Base-by-base conservation (phyloP, 225 moss, liverwort and hornwort genomes). In the Marchantia paleacea region DNA sequence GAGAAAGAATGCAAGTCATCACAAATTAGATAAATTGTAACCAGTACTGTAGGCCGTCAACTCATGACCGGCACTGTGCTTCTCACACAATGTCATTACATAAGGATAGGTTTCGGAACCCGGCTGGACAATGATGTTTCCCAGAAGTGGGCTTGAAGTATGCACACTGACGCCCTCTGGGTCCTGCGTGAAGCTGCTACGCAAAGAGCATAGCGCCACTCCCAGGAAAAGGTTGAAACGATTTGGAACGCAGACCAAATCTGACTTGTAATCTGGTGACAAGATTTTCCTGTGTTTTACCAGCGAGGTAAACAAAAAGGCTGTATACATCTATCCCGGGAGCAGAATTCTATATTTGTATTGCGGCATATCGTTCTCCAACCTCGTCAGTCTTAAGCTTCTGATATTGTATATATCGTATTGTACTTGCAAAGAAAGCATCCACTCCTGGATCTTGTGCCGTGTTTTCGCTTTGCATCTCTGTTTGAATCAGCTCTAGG, bases 341-440 rank as follows among this genome's bases (percentile, higher is more conserved):
- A 55, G 19, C 30, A 3, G 26, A 47, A 18, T 54, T 28, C 62
- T 75, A 84, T 57, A 73, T 77, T 78, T 90, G 88, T 84, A 99
- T 95, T 52, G 87, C 83, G 54, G 92, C 84, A 69, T 93, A 95
- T 71, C 92, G 84, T 55, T 89, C 93, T 57, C 93, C 86, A 26
- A 92, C 86, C 24, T 85, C 91, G 66, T 95, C 91, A 7, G 91
- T 88, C 83, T 99, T 99, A 22, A 87, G 91, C 25, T 92, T 87
- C 79, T 99, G 97, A 79, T 85, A 95, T 80, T 95, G 92, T 67
- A 99, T 93, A 76, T 99, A 92, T 65, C 95, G 86, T 80, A 93
- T 65, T 10, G 97, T 91, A 83, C 92, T 95, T 7, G 92, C 91
- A 78, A 93, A 82, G 69, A 93, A 97, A 24, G 90, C 79, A 83